Percentiles rank a stretch among this genome's conserved stretches.
Conservation (phyloP, 306 rosid genomes). For the Comarum palustre region DNA sequence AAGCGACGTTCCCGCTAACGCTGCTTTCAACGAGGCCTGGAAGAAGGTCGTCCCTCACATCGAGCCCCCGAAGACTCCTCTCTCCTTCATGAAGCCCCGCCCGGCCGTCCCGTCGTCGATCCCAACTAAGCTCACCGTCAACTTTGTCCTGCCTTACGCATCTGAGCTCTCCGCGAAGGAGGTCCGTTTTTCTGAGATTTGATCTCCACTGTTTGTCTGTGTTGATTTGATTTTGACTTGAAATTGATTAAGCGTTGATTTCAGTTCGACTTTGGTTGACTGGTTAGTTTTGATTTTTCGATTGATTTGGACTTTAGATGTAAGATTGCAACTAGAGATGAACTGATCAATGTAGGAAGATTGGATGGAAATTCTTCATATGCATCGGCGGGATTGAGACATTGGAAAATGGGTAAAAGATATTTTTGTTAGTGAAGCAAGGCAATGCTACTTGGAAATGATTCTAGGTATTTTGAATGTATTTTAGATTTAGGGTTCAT, state of each 20-base stretch:
- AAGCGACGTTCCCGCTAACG: conserved; percentile 12
- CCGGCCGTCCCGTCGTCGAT: conserved; percentile 62
- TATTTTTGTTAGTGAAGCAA: not conserved
- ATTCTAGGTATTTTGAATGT: too few species aligned
- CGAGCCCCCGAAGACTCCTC: conserved; percentile 81
- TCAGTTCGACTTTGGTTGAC: not conserved
- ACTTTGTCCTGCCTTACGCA: conserved; percentile 84
- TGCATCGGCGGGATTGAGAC: not conserved
- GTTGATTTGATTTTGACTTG: not conserved
- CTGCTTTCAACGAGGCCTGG: conserved; percentile 63
- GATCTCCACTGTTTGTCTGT: too few species aligned
- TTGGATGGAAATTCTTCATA: not conserved
- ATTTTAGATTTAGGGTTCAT: not conserved
- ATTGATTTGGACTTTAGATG: not conserved
- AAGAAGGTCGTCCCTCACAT: conserved; percentile 56
- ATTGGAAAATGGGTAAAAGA: not conserved
- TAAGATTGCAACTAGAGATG: not conserved
- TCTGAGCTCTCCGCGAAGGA: conserved; percentile 79
- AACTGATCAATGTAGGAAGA: not conserved
- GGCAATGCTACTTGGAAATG: not conserved
- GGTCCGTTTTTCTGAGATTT: conserved; percentile 40
- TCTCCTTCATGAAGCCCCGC: conserved; percentile 65
- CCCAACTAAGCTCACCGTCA: conserved; percentile 85
- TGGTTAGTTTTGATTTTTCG: not conserved
- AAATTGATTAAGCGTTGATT: not conserved